Percentiles rank a stretch among this genome's conserved stretches.
Evolutionary conservation across 2,329 filamentous ascomycete species (phyloP).

Genomic region (Leptographium wingfieldii): DNA sequence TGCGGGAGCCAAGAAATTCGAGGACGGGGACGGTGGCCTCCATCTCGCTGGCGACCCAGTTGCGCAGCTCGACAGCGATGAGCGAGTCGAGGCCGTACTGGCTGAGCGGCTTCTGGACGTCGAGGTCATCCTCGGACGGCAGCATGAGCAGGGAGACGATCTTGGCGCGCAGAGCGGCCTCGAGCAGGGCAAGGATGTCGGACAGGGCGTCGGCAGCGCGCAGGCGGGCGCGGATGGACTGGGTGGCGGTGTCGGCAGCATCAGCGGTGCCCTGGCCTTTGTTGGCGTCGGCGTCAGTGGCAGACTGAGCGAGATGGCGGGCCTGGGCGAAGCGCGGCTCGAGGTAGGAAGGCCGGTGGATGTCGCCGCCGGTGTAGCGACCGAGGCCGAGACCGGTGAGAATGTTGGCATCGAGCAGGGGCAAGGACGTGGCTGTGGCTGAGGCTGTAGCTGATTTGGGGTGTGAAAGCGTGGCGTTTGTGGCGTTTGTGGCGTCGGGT

Average conservation of each 20-base stretch:
- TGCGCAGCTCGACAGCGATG: conserved; percentile 12
- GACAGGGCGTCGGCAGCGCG: conserved; percentile 1
- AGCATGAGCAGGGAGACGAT: conserved; percentile 9
- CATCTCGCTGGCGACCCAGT: conserved; percentile 13
- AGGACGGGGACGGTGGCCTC: conserved; percentile 12
- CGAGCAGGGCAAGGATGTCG: conserved; percentile 3
- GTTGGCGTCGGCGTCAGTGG: not conserved
- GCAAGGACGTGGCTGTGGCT: not conserved
- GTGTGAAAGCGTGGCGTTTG: not conserved
- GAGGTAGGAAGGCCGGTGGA: conserved; percentile 8
- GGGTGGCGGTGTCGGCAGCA: not conserved
- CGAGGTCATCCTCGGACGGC: conserved; percentile 7
- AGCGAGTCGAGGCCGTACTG: conserved; percentile 13
- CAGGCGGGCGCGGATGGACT: conserved; percentile 7
- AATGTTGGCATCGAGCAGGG: conserved; percentile 7
- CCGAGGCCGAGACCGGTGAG: conserved; percentile 12
- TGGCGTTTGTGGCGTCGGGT: not conserved
- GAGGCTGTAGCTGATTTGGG: not conserved
- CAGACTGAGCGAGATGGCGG: conserved; percentile 4
- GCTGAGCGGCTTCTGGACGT: conserved; percentile 7
- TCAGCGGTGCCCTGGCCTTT: not conserved
- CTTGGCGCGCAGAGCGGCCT: conserved; percentile 7
- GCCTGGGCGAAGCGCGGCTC: conserved; percentile 10
- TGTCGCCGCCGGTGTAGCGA: conserved; percentile 10
- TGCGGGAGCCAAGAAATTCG: conserved; percentile 10